Conservation (phyloP, 2,329 filamentous ascomycete genomes). For the Beauveria pseudobassiana region DNA sequence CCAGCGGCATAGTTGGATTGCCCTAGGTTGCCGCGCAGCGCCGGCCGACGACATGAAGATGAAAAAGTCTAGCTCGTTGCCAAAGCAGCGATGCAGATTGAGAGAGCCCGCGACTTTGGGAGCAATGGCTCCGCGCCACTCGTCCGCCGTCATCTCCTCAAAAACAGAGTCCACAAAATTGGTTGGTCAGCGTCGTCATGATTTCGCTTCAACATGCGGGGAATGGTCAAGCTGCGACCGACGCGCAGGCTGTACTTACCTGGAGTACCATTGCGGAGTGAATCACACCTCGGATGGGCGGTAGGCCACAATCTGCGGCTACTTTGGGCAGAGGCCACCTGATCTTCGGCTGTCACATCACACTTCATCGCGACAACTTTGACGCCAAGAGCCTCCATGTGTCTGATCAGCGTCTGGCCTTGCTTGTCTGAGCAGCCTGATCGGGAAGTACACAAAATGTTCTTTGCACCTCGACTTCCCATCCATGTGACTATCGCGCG, state of each 20-base stretch:
- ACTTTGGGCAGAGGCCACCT: neutral
- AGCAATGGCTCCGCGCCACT: conserved; percentile 19
- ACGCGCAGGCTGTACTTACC: neutral
- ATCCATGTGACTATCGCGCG: neutral
- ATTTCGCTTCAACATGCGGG: neutral
- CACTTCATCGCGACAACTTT: conserved; percentile 16
- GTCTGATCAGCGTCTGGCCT: neutral
- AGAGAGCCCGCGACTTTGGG: conserved; percentile 26
- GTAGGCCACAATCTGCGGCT: conserved; percentile 15
- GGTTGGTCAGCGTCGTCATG: neutral
- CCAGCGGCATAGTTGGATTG: conserved; percentile 32
- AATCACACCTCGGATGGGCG: conserved; percentile 28
- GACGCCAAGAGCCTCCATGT: conserved; percentile 11
- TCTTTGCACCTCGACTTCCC: conserved; percentile 14
- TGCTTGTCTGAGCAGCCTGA: neutral
- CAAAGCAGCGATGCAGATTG: conserved; percentile 22
- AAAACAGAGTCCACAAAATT: neutral
- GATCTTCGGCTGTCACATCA: conserved; percentile 19
- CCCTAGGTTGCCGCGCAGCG: conserved; percentile 22
- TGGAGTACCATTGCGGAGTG: conserved; percentile 28
- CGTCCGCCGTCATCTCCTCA: conserved; percentile 24
- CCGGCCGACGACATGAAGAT: conserved; percentile 23
- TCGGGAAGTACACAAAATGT: conserved; percentile 18
- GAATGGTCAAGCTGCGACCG: neutral
- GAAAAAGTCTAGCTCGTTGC: conserved; percentile 26